Conservation (phyloP, 371 early-diverging fungal species). For the Mycotypha africana region DNA sequence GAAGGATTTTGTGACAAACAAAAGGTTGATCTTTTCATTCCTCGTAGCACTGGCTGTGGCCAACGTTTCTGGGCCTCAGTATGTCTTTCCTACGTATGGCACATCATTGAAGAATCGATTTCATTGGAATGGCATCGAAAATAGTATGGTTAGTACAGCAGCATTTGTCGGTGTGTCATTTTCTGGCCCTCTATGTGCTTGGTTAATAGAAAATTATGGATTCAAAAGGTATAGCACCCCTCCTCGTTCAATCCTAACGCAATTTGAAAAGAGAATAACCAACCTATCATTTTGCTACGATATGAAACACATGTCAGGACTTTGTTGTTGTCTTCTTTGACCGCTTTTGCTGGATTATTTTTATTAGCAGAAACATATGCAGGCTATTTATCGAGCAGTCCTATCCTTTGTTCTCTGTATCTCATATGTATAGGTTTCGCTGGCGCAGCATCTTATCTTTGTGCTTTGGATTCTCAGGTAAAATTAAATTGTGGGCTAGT, state of each 20-base stretch:
- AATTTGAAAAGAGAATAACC: background rate
- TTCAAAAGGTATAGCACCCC: constrained; percentile 23
- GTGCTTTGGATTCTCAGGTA: constrained; percentile 43
- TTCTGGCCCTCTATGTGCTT: constrained; percentile 43
- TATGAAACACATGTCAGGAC: constrained; percentile 4
- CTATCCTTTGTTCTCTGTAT: constrained; percentile 33
- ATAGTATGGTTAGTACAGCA: constrained; percentile 45
- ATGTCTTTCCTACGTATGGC: constrained; percentile 39
- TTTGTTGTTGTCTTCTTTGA: constrained; percentile 5
- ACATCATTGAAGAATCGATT: constrained; percentile 33
- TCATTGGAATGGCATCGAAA: constrained; percentile 37
- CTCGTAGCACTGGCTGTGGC: constrained; percentile 33
- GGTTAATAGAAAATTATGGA: constrained; percentile 27
- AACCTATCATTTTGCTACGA: too few species aligned
- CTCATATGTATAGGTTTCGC: constrained; percentile 27
- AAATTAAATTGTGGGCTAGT: too few species aligned
- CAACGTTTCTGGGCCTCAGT: constrained; percentile 42
- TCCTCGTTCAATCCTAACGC: too few species aligned
- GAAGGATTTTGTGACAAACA: too few species aligned
- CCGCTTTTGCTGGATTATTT: constrained; percentile 20
- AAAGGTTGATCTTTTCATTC: constrained; percentile 16
- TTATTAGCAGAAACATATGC: constrained; percentile 38
- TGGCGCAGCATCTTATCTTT: constrained; percentile 39
- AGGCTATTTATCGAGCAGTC: constrained; percentile 23
- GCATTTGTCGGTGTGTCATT: constrained; percentile 42